Evolutionary conservation across 768 basidiomycete genomes (phyloP).

Genomic region (Collybia mongolica): DNA sequence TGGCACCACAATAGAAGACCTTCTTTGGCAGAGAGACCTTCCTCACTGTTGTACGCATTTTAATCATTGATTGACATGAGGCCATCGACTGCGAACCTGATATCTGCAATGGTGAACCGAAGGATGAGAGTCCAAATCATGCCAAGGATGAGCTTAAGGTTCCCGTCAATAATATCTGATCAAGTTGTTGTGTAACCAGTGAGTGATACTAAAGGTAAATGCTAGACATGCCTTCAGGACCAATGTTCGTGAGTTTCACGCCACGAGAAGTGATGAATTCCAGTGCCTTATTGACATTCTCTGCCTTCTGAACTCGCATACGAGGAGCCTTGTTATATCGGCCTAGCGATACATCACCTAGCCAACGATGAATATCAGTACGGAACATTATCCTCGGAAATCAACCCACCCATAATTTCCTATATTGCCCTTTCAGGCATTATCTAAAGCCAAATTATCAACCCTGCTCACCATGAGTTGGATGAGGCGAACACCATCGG

Average conservation of each 20-base stretch:
- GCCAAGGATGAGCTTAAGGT: constrained; percentile 95
- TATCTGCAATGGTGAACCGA: constrained; percentile 97
- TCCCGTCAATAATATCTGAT: constrained; percentile 98
- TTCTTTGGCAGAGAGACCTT: constrained; percentile 98
- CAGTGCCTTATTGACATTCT: constrained; percentile 96
- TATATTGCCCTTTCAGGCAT: constrained; percentile 27
- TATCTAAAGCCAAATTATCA: background rate
- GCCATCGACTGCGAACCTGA: constrained; percentile 61
- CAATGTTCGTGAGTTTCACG: constrained; percentile 96
- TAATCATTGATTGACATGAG: constrained; percentile 8
- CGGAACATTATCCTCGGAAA: background rate
- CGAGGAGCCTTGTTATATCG: constrained; percentile 87
- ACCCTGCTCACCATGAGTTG: constrained; percentile 76
- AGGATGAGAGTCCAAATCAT: constrained; percentile 99
- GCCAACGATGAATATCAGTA: background rate
- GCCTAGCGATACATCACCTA: constrained; percentile 91
- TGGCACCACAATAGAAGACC: constrained; percentile 98
- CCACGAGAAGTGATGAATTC: constrained; percentile 94
- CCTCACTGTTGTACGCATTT: constrained; percentile 61
- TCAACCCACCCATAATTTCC: constrained; percentile 90
- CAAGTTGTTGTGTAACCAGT: constrained; percentile 5
- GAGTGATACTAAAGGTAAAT: background rate
- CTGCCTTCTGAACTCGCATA: constrained; percentile 95
- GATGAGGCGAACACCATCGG: constrained; percentile 93
- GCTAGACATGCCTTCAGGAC: constrained; percentile 73